Conservation (phyloP, 495 filamentous ascomycete genomes). For the Pyrenopolyporus hunteri region DNA sequence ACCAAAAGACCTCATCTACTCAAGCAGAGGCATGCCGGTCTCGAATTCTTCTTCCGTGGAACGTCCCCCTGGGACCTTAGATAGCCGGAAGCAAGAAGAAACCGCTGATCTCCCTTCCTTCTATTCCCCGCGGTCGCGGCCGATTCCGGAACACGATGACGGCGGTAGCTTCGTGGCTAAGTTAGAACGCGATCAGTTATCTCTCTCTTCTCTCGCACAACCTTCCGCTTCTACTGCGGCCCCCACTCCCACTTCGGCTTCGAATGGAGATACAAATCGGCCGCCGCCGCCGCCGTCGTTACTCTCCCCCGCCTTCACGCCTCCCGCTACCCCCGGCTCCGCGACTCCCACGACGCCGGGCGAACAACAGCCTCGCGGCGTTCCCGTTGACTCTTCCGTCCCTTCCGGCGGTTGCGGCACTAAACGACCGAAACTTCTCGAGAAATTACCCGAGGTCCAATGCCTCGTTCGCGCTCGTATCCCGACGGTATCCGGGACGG, state of each 20-base stretch:
- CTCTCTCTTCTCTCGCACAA: conserved; percentile 13
- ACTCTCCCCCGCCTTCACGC: conserved; percentile 79
- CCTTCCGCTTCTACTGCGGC: neutral
- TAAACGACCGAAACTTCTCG: conserved; percentile 70
- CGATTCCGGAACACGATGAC: conserved; percentile 29
- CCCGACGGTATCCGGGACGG: conserved; percentile 83
- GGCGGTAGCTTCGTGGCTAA: conserved; percentile 8
- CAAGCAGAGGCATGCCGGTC: conserved; percentile 18
- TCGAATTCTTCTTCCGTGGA: conserved; percentile 12
- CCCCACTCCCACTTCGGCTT: neutral
- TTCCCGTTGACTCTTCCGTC: conserved; percentile 61
- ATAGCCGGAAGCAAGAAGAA: conserved; percentile 33
- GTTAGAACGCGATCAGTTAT: conserved; percentile 25
- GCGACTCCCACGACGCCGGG: conserved; percentile 53
- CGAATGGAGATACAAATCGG: conserved; percentile 21
- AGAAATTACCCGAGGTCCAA: conserved; percentile 73
- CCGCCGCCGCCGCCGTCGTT: conserved; percentile 54
- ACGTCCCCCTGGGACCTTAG: neutral
- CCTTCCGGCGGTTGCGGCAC: conserved; percentile 56
- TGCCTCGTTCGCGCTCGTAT: conserved; percentile 86
- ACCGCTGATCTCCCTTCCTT: conserved; percentile 50
- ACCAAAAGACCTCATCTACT: conserved; percentile 3
- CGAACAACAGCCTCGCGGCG: conserved; percentile 51
- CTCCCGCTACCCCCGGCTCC: conserved; percentile 75
- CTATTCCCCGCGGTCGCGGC: conserved; percentile 52